Evolutionary conservation across 495 filamentous ascomycete genomes (phyloP).

Genomic region (Hyaloscypha hepaticicola): DNA sequence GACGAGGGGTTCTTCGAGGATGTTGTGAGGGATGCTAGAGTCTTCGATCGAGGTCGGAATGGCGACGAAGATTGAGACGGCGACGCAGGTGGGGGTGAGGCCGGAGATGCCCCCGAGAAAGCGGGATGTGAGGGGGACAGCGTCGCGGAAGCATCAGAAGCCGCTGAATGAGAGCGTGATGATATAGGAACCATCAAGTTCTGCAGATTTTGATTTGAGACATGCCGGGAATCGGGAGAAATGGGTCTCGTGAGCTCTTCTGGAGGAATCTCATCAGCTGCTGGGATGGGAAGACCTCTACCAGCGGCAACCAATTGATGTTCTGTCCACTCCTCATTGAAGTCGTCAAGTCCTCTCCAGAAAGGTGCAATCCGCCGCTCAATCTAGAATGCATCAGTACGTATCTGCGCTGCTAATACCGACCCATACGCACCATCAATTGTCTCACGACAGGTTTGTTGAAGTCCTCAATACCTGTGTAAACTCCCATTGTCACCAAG

Average conservation of each 20-base stretch:
- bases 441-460: slow-evolving; percentile 88
- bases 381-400: slow-evolving; percentile 54
- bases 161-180: slow-evolving; percentile 27
- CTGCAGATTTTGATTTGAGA: slow-evolving; percentile 27
- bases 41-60: slow-evolving; percentile 54
- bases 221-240: slow-evolving; percentile 36
- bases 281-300: slow-evolving; percentile 78
- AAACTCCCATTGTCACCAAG: slow-evolving; percentile 90
- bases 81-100: slow-evolving; percentile 18
- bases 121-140: slow-evolving; percentile 29
- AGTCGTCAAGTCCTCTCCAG: slow-evolving; percentile 90
- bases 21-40: slow-evolving; percentile 76
- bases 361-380: slow-evolving; percentile 92
- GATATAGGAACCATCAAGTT: slow-evolving; percentile 31
- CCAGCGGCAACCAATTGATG: slow-evolving; percentile 90
- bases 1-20: slow-evolving; percentile 64
- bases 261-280: slow-evolving; percentile 72
- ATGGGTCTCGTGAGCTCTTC: slow-evolving; percentile 56
- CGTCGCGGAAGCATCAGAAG: slow-evolving; percentile 28
- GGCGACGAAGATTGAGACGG: slow-evolving; percentile 25
- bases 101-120: slow-evolving; percentile 24
- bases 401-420: not conserved
- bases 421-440: slow-evolving; percentile 65
- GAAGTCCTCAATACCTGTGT: slow-evolving; percentile 89
- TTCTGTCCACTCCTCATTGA: slow-evolving; percentile 86